Evolutionary conservation across 2,329 filamentous ascomycete species (phyloP), one percentile per base, ranked within the genome.

Genomic region (Curvularia verruculosa): DNA sequence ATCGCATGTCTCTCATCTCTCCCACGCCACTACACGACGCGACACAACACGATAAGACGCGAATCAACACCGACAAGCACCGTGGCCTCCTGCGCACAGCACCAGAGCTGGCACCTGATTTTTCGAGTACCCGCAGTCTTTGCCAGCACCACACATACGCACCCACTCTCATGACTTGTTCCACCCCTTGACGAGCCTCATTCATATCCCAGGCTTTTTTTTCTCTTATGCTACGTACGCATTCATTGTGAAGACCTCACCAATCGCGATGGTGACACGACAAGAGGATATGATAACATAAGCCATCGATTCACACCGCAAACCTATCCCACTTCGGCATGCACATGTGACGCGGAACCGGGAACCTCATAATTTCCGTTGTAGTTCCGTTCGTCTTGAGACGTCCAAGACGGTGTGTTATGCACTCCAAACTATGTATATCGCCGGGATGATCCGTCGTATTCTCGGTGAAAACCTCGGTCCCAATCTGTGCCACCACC

Each of bases 301-400:
- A 36, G 13, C 34, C 15, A 46, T 12, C n/a, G n/a, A 37, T 28
- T 5, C 34, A 23, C 31, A 39, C 12, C 46, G 34, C 46, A 39
- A 36, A 18, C 21, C 3, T 24, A 21, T 18, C 29, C 23, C 28
- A 29, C 21, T 3, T n/a, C 19, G 43, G 31, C 7, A 18, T 13
- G 23, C 18, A 40, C 31, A 39, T 15, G 46, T 41, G 31, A 29
- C 40, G 31, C 28, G 15, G 29, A 24, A 39, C 19, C 23, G 26
- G 40, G 13, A 24, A 26, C 4, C 21, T 21, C 31, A 24, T 13
- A 29, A 29, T 39, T 15, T 45, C 31, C 24, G 40, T 31, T 26
- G 46, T 50, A 39, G 37, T 21, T 39, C 40, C 28, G 13, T 24
- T 46, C 7, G 31, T 31, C n/a, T 41, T 41, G 54, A 56, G 49